Conservation (phyloP, 2,329 filamentous ascomycete species). For the Colletotrichum limetticola region DNA sequence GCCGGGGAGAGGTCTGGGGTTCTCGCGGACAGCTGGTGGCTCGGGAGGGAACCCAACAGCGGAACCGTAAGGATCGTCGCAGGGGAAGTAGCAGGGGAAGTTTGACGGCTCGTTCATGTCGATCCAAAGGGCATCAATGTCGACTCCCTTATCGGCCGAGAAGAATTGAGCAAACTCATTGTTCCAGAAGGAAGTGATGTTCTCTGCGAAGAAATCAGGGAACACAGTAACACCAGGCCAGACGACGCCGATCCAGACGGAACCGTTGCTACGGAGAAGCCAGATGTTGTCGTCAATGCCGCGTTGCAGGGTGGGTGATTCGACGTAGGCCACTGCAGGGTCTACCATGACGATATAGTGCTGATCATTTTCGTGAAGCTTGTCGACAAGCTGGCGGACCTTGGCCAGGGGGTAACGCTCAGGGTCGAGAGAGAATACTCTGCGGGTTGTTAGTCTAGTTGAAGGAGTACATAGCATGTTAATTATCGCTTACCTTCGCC, state of each 20-base stretch:
- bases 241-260: slow-evolving; percentile 72
- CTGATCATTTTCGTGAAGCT: slow-evolving; percentile 74
- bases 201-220: slow-evolving; percentile 80
- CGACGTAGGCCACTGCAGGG: slow-evolving; percentile 66
- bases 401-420: slow-evolving; percentile 69
- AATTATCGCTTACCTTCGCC: slow-evolving; percentile 16
- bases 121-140: slow-evolving; percentile 84
- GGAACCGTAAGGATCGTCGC: slow-evolving; percentile 52
- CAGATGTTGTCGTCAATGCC: slow-evolving; percentile 59
- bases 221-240: slow-evolving; percentile 81
- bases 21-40: slow-evolving; percentile 70
- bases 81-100: slow-evolving; percentile 40
- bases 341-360: slow-evolving; percentile 85
- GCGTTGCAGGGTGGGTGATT: slow-evolving; percentile 54
- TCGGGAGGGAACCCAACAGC: slow-evolving; percentile 65
- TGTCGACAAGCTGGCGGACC: slow-evolving; percentile 73
- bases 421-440: slow-evolving; percentile 72
- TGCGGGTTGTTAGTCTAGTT: slow-evolving; percentile 36
- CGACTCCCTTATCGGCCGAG: slow-evolving; percentile 69
- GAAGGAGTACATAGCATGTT: too few relatives aligned
- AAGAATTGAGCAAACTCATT: slow-evolving; percentile 75
- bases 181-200: slow-evolving; percentile 75
- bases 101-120: slow-evolving; percentile 68
- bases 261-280: slow-evolving; percentile 64
- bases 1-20: slow-evolving; percentile 73